These are phyloP conservation scores for Euphorbia tirucalli DNA, from an alignment of 345 rosid species.

Conservation along the genomic window DNA sequence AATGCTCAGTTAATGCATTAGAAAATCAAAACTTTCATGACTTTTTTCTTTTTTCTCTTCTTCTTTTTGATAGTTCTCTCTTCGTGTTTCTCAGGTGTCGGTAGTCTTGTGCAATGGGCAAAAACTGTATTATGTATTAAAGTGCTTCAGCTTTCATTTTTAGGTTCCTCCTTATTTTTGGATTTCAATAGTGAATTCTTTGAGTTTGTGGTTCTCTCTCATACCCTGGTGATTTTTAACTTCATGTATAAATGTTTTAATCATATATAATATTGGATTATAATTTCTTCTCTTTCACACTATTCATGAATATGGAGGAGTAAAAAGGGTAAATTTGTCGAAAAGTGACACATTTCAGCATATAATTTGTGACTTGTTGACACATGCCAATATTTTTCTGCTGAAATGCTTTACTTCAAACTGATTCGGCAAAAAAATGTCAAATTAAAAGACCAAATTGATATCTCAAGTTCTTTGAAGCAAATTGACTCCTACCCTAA, in stretches of 20 bases:
- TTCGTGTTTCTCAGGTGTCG: background rate
- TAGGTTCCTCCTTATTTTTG: background rate
- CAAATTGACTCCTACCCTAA: too few relatives aligned
- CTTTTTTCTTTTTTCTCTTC: background rate
- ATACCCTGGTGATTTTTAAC: background rate
- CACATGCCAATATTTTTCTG: background rate
- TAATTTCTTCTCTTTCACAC: background rate
- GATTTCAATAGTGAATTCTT: background rate
- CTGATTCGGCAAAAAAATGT: too few relatives aligned
- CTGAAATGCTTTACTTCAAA: too few relatives aligned
- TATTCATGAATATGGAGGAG: background rate
- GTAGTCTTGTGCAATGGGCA: background rate
- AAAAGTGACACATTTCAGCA: too few relatives aligned
- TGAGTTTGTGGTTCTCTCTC: too few relatives aligned
- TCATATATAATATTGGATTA: background rate
- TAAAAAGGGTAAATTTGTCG: background rate
- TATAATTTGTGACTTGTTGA: too few relatives aligned
- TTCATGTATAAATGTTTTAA: background rate
- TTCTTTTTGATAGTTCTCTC: background rate
- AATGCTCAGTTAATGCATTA: too few relatives aligned
- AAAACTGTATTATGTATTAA: background rate
- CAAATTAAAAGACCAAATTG: too few relatives aligned
- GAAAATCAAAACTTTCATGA: background rate
- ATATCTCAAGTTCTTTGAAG: background rate
- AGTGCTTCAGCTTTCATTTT: background rate